Base-by-base conservation (phyloP, 768 basidiomycete species). In the Cystofilobasidium macerans region DNA sequence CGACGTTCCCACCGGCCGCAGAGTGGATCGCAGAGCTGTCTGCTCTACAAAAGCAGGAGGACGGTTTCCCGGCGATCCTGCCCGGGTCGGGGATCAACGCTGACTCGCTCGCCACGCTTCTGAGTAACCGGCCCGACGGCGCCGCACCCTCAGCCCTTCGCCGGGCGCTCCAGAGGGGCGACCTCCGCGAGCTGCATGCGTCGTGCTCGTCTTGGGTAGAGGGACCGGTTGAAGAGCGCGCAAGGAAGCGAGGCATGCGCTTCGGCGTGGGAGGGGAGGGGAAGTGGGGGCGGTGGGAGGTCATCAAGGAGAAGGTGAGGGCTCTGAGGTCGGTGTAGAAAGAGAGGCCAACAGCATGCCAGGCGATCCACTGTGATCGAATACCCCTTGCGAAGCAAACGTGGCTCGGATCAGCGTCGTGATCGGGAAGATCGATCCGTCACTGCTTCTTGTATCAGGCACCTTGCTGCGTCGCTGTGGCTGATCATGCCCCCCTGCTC, bases 41-140 rank as follows among this genome's bases (percentile, higher is more conserved):
- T 32, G 48, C 48, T 40, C 38, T 8, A 40, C 8, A 40, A 32
- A 57, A 24, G 28, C 42, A 7, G 11, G n/a, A 42, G 28, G 24
- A 11, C 22, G 36, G 64, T 20, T 64, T 73, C 0, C 62, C 74
- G 7, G 63, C 32, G 8, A 80, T 90, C 58, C 81, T 89, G 69
- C 85, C 87, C 4, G 88, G 88, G 5, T 86, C 86, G 13, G 87
- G 88, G 1, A 83, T 90, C 62, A 87, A 85, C 69, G 73, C 79
- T 11, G 71, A 77, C 12, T 87, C 82, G 1, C 76, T 85, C n/a
- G 8, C 38, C 9, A 40, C 38, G 38, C 38, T 40, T 73, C 76
- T 1, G 60, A 22, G 16, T 26, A n/a, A n/a, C n/a, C n/a, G n/a
- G n/a, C n/a, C 24, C 47, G 24, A 26, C 47, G n/a, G 12, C 16